These are phyloP conservation scores for Penicillium sp. DNA, from an alignment of 2,329 filamentous ascomycete genomes.

Conservation along the genomic window DNA sequence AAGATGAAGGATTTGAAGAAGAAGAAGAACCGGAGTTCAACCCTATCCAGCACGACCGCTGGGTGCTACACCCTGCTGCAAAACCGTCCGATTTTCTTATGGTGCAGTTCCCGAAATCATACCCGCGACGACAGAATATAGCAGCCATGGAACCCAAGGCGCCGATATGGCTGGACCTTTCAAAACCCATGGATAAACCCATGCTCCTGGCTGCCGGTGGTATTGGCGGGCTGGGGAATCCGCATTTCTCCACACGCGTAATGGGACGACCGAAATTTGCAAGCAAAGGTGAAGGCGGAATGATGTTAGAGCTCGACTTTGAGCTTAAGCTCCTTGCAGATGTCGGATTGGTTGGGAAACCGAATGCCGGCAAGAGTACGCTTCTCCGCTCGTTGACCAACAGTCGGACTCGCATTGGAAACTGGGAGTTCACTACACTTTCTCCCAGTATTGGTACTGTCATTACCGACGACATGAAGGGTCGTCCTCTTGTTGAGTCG, in stretches of 20 bases:
- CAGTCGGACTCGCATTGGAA: constrained; percentile 82
- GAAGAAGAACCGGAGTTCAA: constrained; percentile 44
- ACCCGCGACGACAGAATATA: constrained; percentile 56
- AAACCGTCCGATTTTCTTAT: constrained; percentile 66
- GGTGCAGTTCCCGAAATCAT: constrained; percentile 57
- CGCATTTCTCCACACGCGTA: constrained; percentile 81
- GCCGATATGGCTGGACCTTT: constrained; percentile 71
- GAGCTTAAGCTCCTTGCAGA: constrained; percentile 95
- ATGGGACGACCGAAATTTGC: constrained; percentile 78
- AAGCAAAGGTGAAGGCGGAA: constrained; percentile 76
- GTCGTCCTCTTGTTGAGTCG: constrained; percentile 60
- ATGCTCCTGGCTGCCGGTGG: constrained; percentile 84
- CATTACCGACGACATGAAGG: constrained; percentile 81
- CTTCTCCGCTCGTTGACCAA: constrained; percentile 83
- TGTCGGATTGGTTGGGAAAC: constrained; percentile 88
- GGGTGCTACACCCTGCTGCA: constrained; percentile 81
- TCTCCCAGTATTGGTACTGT: constrained; percentile 95
- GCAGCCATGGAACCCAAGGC: constrained; percentile 66
- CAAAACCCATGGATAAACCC: constrained; percentile 74
- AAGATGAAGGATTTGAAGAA: constrained; percentile 15
- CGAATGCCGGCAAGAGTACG: constrained; percentile 95
- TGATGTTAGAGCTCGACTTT: constrained; percentile 76
- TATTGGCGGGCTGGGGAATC: constrained; percentile 86
- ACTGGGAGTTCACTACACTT: constrained; percentile 96
- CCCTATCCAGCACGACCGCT: constrained; percentile 63